Evolutionary conservation across 305 asterid genomes (phyloP).

Genomic region (Coffea humblotiana): DNA sequence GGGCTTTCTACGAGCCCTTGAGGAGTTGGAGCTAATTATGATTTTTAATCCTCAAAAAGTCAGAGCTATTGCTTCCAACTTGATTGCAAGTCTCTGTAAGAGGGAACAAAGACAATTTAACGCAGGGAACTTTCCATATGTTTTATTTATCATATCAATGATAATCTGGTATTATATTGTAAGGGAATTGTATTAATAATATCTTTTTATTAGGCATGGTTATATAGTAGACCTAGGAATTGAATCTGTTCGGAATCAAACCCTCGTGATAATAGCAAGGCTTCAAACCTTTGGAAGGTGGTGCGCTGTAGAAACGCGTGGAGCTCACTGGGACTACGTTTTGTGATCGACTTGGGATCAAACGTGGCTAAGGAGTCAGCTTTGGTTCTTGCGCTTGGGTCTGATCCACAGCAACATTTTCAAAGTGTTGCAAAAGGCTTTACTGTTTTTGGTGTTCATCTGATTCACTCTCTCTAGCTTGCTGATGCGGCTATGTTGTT

Average conservation of each 20-base stretch:
- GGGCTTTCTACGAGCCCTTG: background rate
- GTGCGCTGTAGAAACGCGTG: background rate
- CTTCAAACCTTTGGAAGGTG: background rate
- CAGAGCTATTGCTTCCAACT: background rate
- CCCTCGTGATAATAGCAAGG: background rate
- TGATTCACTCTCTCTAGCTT: background rate
- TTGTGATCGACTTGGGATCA: background rate
- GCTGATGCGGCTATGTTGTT: too few species aligned
- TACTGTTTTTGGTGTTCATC: background rate
- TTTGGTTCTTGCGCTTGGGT: background rate
- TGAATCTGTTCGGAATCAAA: background rate
- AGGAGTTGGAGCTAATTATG: background rate
- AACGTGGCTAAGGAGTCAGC: background rate
- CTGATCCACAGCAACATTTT: background rate
- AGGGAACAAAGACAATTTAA: background rate
- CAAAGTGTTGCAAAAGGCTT: background rate
- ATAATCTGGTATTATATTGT: background rate
- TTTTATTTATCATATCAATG: background rate
- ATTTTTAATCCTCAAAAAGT: background rate
- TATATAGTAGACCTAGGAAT: background rate
- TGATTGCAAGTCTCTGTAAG: background rate
- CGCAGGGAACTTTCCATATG: background rate
- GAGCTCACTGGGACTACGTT: background rate
- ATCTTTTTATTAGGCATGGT: background rate
- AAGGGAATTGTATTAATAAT: background rate